Conservation (phyloP, 306 rosid genomes). For the Ammopiptanthus mongolicus region DNA sequence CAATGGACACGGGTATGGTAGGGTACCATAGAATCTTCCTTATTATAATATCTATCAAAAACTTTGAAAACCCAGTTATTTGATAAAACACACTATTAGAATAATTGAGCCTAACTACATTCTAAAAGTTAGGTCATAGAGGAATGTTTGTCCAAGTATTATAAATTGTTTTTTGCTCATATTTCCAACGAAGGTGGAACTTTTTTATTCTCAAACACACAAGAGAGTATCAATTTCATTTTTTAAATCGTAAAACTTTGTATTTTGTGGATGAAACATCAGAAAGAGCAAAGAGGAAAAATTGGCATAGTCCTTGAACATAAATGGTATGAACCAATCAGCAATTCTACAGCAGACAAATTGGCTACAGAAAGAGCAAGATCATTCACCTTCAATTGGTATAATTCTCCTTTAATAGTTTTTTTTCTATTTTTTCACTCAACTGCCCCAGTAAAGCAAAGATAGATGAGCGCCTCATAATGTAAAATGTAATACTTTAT, state of each 20-base stretch:
- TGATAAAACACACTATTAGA: background rate
- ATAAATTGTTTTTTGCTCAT: too few relatives aligned
- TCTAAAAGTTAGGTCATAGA: too few relatives aligned
- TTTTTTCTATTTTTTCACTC: background rate
- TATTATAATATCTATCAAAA: background rate
- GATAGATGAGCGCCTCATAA: background rate
- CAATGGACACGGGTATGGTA: too few relatives aligned
- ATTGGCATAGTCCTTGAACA: conserved; percentile 53
- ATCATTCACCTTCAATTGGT: conserved; percentile 59
- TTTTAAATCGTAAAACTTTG: background rate
- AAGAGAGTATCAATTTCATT: background rate
- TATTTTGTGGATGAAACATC: conserved; percentile 1
- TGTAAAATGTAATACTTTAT: background rate
- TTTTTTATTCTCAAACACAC: too few relatives aligned
- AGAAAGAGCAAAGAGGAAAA: conserved; percentile 55
- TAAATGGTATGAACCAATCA: conserved; percentile 61
- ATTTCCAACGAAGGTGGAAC: too few relatives aligned
- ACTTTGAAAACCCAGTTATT: background rate
- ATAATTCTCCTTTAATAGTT: background rate
- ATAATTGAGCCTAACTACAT: too few relatives aligned
- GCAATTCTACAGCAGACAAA: conserved; percentile 50
- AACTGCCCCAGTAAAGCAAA: background rate
- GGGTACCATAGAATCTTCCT: too few relatives aligned
- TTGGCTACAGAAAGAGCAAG: conserved; percentile 62
- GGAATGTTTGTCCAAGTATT: too few relatives aligned